Percentiles rank a stretch among this genome's conserved stretches.
Conservation (phyloP, 2,329 filamentous ascomycete genomes). For the Pseudopithomyces chartarum region DNA sequence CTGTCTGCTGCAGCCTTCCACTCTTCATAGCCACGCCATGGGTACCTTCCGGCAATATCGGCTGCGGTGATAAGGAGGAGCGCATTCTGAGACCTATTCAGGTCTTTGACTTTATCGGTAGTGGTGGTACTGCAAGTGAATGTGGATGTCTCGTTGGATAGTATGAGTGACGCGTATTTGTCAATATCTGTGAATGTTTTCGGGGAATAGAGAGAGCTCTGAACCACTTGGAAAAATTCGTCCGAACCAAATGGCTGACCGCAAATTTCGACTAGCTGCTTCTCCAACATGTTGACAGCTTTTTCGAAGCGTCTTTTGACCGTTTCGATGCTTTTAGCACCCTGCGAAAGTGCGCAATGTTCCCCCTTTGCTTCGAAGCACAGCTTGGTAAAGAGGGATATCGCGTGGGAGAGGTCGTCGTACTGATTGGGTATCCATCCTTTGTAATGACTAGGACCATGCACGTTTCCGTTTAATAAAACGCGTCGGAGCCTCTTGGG, state of each 20-base stretch:
- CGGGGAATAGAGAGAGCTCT: no score
- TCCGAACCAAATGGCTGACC: no score
- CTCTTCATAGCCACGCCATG: slow-evolving; percentile 8
- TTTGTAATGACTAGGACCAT: slow-evolving; percentile 22
- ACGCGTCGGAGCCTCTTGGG: slow-evolving; percentile 43
- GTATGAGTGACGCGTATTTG: no score
- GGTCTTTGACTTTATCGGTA: no score
- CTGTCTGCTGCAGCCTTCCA: slow-evolving; percentile 5
- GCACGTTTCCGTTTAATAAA: slow-evolving; percentile 50
- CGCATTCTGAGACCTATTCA: neutral
- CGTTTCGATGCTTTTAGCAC: slow-evolving; percentile 1
- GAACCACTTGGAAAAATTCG: no score
- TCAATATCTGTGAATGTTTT: no score
- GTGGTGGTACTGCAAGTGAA: no score
- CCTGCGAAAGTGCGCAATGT: slow-evolving; percentile 13
- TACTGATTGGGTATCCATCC: neutral
- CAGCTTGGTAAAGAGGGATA: slow-evolving; percentile 56
- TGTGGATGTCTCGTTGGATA: no score
- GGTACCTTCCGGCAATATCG: slow-evolving; percentile 11
- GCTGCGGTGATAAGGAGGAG: slow-evolving; percentile 10
- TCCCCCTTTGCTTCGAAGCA: slow-evolving; percentile 55
- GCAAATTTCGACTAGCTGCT: no score
- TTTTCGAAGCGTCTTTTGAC: slow-evolving; percentile 13
- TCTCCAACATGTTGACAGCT: slow-evolving; percentile 6
- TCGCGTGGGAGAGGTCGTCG: slow-evolving; percentile 2